Evolutionary conservation across 495 filamentous ascomycete genomes (phyloP), one percentile per base, ranked within the genome.

Genomic region (Aspergillus cavernicola): DNA sequence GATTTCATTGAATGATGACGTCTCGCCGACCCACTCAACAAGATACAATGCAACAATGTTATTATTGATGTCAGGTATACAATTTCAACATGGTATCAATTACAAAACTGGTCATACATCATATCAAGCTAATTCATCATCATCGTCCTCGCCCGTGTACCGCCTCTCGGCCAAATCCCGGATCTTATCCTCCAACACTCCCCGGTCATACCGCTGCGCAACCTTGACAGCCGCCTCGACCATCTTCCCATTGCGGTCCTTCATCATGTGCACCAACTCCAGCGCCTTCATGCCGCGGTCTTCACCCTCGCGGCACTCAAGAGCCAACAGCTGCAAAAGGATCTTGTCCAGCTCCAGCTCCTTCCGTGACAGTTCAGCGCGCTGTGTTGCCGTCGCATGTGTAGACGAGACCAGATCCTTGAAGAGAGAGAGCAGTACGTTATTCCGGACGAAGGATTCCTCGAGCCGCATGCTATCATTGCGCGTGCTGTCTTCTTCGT

Each of bases 261-360:
- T 76, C 84, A 97, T 83, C 64, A 96, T 72, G 50, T 74, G 72
- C 3, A 92, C 91, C 35, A 90, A 68, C 69, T 98, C 95, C 24
- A 98, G 73, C 7, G 93, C 93, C 60, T 92, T 90, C 89, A 95
- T 96, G 2, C 92, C 93, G 13, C 85, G 76, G 37, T 96, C 91
- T 65, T 97, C 95, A 31, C 90, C 90, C 58, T 90, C 90, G 56
- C 89, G 82, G 66, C 93, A 97, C 75, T 96, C 93, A 20, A 85
- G 75, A 26, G 89, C 91, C 66, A 98, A 75, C 65, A 98, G 79
- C 75, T 96, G 92, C 52, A 98, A 75, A 33, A 98, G 74, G 18
- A 84, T 81, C 70, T 93, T 95, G 69, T 98, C 90, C 48, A 95
- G 80, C 38, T 89, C 88, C 26, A 89, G 68, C 63, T 95, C 89